phyloP scores from a whole-genome alignment of 1,284 basidiomycete genomes.

The Caloboletus inedulis region DNA sequence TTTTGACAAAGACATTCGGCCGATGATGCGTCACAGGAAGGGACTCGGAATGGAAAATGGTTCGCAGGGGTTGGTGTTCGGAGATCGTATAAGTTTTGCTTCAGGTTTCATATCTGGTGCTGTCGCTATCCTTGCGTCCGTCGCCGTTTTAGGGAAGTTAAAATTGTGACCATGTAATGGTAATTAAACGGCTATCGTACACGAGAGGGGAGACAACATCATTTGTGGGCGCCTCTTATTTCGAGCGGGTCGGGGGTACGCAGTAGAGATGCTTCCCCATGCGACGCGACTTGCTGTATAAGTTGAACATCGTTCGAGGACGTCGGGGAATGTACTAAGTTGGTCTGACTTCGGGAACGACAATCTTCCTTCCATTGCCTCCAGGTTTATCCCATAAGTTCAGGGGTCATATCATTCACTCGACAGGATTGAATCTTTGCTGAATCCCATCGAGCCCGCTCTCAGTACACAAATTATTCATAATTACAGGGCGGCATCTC shows the following conservation, averaged over 20 bases:
- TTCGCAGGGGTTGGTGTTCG: background rate
- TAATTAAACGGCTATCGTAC: background rate
- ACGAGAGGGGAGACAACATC: background rate
- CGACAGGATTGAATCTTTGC: background rate
- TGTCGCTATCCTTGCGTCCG: conserved; percentile 9
- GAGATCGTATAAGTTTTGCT: conserved; percentile 12
- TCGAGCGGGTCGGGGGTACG: background rate
- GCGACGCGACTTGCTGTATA: background rate
- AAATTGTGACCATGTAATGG: background rate
- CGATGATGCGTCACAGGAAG: conserved; percentile 3
- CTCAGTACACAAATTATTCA: background rate
- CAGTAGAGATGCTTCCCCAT: background rate
- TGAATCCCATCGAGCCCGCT: background rate
- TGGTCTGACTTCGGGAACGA: background rate
- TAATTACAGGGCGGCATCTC: background rate
- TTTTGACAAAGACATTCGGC: conserved; percentile 19
- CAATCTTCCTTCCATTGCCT: too few species aligned
- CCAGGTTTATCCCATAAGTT: background rate
- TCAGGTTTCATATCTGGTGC: conserved; percentile 17
- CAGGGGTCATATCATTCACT: background rate
- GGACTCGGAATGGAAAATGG: background rate
- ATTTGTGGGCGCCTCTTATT: background rate
- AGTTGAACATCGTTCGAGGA: background rate
- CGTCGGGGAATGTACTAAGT: background rate
- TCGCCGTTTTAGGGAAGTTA: conserved; percentile 7